phyloP scores from a whole-genome alignment of 805 yeast species.

The Starmerella vitae region DNA sequence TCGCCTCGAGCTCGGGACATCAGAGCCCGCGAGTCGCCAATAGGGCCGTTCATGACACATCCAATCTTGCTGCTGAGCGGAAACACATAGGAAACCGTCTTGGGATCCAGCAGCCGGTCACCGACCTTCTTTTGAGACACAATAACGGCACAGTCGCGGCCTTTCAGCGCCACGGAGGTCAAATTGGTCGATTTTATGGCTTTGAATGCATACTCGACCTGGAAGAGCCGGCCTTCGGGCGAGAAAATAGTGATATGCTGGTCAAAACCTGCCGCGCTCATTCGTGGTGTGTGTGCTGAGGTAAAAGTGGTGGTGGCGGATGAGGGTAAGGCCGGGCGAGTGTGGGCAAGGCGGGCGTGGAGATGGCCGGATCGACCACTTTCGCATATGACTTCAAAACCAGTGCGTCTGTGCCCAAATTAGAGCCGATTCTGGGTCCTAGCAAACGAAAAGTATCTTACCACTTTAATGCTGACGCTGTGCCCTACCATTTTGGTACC shows the following conservation, averaged over 20 bases:
- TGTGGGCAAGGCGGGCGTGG: neutral
- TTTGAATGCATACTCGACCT: slow-evolving; percentile 95
- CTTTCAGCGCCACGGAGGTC: slow-evolving; percentile 77
- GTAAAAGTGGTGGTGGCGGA: no score
- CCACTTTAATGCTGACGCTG: slow-evolving; percentile 71
- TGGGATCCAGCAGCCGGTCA: slow-evolving; percentile 80
- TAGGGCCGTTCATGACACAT: slow-evolving; percentile 81
- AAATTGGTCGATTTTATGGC: slow-evolving; percentile 88
- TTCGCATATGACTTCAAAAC: slow-evolving; percentile 34
- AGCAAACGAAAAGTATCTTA: slow-evolving; percentile 46
- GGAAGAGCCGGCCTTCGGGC: slow-evolving; percentile 95
- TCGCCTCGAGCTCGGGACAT: slow-evolving; percentile 88
- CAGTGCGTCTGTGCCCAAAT: slow-evolving; percentile 33
- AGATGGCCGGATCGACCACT: neutral
- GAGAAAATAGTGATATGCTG: slow-evolving; percentile 97
- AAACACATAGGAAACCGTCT: slow-evolving; percentile 76
- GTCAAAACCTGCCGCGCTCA: slow-evolving; percentile 74
- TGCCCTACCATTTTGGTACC: slow-evolving; percentile 79
- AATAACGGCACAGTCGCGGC: slow-evolving; percentile 74
- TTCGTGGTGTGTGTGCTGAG: slow-evolving; percentile 2
- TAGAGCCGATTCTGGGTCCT: slow-evolving; percentile 22
- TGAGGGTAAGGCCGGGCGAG: neutral
- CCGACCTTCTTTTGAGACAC: slow-evolving; percentile 94
- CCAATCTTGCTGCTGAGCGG: slow-evolving; percentile 71
- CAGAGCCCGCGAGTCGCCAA: slow-evolving; percentile 83